Evolutionary conservation across 192 early-diverging fungal species (phyloP).

Genomic region (Entophlyctis luteolus): DNA sequence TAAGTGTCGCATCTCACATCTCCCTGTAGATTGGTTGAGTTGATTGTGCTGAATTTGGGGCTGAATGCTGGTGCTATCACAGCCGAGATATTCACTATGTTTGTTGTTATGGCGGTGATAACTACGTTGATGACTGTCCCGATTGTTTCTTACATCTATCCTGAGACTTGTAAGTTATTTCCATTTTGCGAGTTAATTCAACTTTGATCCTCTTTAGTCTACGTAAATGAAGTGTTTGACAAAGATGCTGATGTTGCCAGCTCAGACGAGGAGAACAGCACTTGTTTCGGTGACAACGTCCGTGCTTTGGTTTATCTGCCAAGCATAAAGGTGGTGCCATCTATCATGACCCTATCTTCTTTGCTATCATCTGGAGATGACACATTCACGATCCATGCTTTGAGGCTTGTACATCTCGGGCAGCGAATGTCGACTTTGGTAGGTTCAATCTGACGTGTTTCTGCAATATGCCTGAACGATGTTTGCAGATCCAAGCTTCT

Average conservation of each 20-base stretch:
- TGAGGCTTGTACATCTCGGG: constrained; percentile 59
- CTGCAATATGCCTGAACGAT: constrained; percentile 43
- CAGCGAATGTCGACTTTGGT: constrained; percentile 74
- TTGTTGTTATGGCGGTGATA: constrained; percentile 75
- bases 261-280: constrained; percentile 58
- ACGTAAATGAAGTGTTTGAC: constrained; percentile 35
- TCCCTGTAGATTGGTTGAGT: constrained; percentile 78
- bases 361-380: constrained; percentile 59
- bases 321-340: constrained; percentile 1
- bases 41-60: constrained; percentile 92
- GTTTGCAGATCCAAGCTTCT: constrained; percentile 86
- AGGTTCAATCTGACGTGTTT: too few relatives aligned
- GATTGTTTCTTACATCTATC: constrained; percentile 71
- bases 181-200: constrained; percentile 78
- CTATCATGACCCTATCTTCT: constrained; percentile 14
- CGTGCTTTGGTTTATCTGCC: constrained; percentile 15
- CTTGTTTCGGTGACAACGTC: neutral
- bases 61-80: constrained; percentile 75
- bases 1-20: constrained; percentile 81
- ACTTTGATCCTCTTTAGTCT: constrained; percentile 76
- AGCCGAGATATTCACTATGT: constrained; percentile 60
- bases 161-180: constrained; percentile 75
- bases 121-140: constrained; percentile 91
- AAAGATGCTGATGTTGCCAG: neutral
- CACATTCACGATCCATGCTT: constrained; percentile 67